Evolutionary conservation across 139 green algal species (phyloP).

Genomic region (Chlorella ohadii): DNA sequence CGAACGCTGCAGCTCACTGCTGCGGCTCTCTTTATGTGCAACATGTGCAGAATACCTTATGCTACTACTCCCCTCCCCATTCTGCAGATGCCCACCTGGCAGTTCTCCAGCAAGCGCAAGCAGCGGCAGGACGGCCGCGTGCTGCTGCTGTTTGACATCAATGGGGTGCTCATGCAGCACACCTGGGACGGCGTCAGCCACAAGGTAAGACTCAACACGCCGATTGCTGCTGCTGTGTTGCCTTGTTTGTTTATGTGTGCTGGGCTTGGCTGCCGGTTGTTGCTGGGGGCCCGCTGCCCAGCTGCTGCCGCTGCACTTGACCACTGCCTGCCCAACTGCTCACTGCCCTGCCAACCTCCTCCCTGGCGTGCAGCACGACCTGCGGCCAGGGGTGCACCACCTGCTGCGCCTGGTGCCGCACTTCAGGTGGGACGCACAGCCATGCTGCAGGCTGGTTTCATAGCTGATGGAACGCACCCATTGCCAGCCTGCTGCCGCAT

Average conservation of each 20-base stretch:
- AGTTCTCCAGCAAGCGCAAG: slow-evolving; percentile 24
- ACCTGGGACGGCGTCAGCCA: slow-evolving; percentile 19
- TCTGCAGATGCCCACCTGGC: slow-evolving; percentile 6
- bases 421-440: slow-evolving; percentile 14
- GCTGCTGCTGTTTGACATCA: slow-evolving; percentile 58
- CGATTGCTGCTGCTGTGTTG: background rate
- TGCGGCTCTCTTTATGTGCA: no score
- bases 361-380: slow-evolving; percentile 13
- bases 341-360: background rate
- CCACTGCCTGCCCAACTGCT: no score
- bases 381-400: slow-evolving; percentile 42
- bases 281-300: no score
- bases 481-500: no score
- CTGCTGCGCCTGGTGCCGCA: slow-evolving; percentile 45
- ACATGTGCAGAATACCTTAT: background rate
- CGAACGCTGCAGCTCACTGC: no score
- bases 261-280: no score
- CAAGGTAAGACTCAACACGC: no score
- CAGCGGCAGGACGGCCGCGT: slow-evolving; percentile 22
- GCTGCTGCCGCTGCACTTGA: no score
- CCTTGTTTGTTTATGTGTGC: no score
- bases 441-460: no score
- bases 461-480: no score
- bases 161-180: slow-evolving; percentile 56
- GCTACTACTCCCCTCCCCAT: background rate